Base-by-base conservation (phyloP, 257 asterid species). In the Catharanthus roseus region DNA sequence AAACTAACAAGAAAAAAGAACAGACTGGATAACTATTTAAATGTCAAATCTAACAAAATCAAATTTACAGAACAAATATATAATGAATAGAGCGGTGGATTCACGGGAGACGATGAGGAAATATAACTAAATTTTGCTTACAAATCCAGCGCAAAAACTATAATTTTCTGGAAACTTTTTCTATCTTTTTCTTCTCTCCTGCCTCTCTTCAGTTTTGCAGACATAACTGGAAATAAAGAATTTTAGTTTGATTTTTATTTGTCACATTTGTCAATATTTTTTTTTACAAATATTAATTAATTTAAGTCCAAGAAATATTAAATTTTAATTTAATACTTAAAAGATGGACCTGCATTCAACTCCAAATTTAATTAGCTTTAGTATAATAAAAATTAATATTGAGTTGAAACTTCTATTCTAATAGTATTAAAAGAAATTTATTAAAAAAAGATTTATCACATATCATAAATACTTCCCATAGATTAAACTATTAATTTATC, bases 81-180 rank as follows among this genome's bases (percentile, higher is more conserved):
- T 34, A 62, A 39, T 23, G 33, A 26, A 10, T 0, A 68, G 68
- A 47, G 71, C 79, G 70, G 79, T n/a, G 62, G 62, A 75, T 38
- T 69, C 72, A 75, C 75, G 71, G 62, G 72, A 68, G 56, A 62
- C 67, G 64, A 60, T 10, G 75, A 31, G 61, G 70, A 64, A 34
- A 62, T 28, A 24, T 29, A 39, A 61, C 64, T 39, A 44, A 36
- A 47, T 3, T 3, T 38, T 68, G 47, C 56, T 31, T 26, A 28
- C n/a, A 45, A 67, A 44, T 28, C 13, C 60, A 3, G 26, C 54
- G n/a, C n/a, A n/a, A n/a, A n/a, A n/a, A n/a, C n/a, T n/a, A n/a
- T 56, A 44, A 1, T 13, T 12, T 39, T 45, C n/a, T 24, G 34
- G 41, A 50, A 24, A 39, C 44, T 19, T 16, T 29, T 24, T 36